phyloP scores from a whole-genome alignment of 106 monocot genomes.

The Dendrobium nobile region DNA sequence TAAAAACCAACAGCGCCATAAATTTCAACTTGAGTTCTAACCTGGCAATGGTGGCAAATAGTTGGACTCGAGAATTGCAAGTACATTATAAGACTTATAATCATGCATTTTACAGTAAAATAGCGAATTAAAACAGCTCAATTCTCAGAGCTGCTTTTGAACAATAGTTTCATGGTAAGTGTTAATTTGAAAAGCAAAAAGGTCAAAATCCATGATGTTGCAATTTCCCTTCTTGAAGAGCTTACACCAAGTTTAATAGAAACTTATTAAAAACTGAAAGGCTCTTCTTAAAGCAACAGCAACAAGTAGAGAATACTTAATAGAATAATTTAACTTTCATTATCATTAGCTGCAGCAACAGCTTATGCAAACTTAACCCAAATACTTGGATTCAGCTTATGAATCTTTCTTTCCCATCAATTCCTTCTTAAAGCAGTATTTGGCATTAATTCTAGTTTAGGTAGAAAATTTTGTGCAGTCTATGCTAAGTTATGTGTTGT shows the following conservation, averaged over 20 bases:
- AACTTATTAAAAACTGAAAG: not conserved
- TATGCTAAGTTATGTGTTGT: too few species aligned
- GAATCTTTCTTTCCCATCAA: too few species aligned
- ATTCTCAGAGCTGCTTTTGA: conserved; percentile 1
- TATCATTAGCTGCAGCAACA: not conserved
- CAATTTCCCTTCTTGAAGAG: not conserved
- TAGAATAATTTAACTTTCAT: not conserved
- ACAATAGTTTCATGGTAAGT: too few species aligned
- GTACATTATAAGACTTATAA: not conserved
- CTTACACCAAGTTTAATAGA: not conserved
- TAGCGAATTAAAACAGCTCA: not conserved
- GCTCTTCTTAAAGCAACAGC: not conserved
- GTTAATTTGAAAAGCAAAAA: not conserved
- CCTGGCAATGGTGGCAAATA: not conserved
- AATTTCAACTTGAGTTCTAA: not conserved
- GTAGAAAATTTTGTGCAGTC: too few species aligned
- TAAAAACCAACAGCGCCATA: not conserved
- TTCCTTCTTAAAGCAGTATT: too few species aligned
- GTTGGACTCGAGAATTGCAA: not conserved
- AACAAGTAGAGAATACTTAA: not conserved
- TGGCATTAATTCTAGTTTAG: too few species aligned
- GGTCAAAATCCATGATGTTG: not conserved
- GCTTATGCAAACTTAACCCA: not conserved
- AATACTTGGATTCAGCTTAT: too few species aligned
- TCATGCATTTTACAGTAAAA: not conserved